phyloP scores from a whole-genome alignment of 495 filamentous ascomycete genomes.

The Aspergillus taichungensis region DNA sequence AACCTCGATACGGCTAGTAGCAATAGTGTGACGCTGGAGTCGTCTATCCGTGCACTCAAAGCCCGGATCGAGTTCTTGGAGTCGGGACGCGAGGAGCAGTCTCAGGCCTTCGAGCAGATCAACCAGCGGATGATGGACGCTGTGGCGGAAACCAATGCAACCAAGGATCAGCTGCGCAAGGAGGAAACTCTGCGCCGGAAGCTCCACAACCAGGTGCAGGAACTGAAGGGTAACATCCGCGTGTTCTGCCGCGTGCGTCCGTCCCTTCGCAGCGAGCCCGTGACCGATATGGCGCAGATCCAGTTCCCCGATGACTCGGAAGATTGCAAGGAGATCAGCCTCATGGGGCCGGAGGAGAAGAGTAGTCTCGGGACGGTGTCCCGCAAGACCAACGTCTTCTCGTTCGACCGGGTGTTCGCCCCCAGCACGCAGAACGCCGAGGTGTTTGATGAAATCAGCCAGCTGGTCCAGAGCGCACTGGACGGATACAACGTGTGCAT shows the following conservation, averaged over 20 bases:
- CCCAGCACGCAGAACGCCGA: slow-evolving; percentile 69
- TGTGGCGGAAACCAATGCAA: slow-evolving; percentile 52
- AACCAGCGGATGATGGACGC: slow-evolving; percentile 72
- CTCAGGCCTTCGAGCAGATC: slow-evolving; percentile 66
- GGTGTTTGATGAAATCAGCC: slow-evolving; percentile 94
- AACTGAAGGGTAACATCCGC: slow-evolving; percentile 97
- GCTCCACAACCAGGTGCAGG: slow-evolving; percentile 95
- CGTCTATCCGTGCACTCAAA: slow-evolving; percentile 61
- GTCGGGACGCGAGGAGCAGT: slow-evolving; percentile 77
- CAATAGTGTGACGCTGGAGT: slow-evolving; percentile 60
- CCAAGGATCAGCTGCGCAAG: slow-evolving; percentile 74
- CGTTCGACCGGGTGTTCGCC: slow-evolving; percentile 89
- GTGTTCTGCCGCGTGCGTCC: slow-evolving; percentile 98
- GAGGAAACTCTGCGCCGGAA: slow-evolving; percentile 89
- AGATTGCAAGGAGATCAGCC: slow-evolving; percentile 76
- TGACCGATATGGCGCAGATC: slow-evolving; percentile 56
- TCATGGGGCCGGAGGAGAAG: slow-evolving; percentile 75
- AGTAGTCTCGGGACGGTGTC: slow-evolving; percentile 67
- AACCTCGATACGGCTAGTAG: slow-evolving; percentile 56
- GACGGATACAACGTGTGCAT: slow-evolving; percentile 99
- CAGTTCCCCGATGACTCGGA: slow-evolving; percentile 65
- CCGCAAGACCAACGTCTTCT: slow-evolving; percentile 73
- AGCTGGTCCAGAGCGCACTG: slow-evolving; percentile 90
- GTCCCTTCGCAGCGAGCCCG: slow-evolving; percentile 46
- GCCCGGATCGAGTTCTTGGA: slow-evolving; percentile 81